Percentiles rank a stretch among this genome's conserved stretches.
Conservation (phyloP, 129 eudicot genomes). For the Flaveria sonorensis region DNA sequence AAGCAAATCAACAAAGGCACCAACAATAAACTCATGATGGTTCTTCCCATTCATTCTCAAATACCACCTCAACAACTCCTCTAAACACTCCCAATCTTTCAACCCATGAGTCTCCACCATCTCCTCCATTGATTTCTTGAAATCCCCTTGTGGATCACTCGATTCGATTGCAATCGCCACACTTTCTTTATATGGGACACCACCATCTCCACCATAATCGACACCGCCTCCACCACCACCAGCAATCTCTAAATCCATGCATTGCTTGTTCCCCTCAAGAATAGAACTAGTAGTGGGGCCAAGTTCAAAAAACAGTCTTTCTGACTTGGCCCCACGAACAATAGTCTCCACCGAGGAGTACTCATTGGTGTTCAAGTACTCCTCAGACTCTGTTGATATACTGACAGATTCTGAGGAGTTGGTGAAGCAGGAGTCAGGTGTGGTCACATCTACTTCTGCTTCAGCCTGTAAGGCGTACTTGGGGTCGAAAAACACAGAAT, state of each 20-base stretch:
- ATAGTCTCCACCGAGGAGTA: conserved; percentile 49
- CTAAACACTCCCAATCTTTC: conserved; percentile 77
- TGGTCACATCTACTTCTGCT: conserved; percentile 42
- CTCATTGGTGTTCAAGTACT: conserved; percentile 31
- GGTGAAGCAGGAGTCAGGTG: conserved; percentile 61
- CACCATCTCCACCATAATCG: neutral
- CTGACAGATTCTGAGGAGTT: conserved; percentile 63
- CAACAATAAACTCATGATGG: conserved; percentile 74
- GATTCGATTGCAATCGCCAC: conserved; percentile 69
- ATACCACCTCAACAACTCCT: conserved; percentile 83
- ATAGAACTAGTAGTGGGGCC: conserved; percentile 55
- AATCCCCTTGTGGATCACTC: conserved; percentile 73
- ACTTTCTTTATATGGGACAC: conserved; percentile 59
- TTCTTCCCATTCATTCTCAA: conserved; percentile 72
- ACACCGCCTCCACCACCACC: neutral
- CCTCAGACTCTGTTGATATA: conserved; percentile 59
- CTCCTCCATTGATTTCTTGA: conserved; percentile 87
- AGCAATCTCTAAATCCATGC: neutral
- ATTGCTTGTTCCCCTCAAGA: conserved; percentile 29
- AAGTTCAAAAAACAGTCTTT: conserved; percentile 72
- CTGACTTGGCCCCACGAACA: conserved; percentile 60
- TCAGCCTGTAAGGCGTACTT: conserved; percentile 22
- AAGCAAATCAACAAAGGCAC: conserved; percentile 81
- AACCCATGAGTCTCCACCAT: conserved; percentile 83
- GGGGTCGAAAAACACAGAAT: conserved; percentile 68